Base-by-base conservation (phyloP, 441 rosid species). In the Capsella rubella region DNA sequence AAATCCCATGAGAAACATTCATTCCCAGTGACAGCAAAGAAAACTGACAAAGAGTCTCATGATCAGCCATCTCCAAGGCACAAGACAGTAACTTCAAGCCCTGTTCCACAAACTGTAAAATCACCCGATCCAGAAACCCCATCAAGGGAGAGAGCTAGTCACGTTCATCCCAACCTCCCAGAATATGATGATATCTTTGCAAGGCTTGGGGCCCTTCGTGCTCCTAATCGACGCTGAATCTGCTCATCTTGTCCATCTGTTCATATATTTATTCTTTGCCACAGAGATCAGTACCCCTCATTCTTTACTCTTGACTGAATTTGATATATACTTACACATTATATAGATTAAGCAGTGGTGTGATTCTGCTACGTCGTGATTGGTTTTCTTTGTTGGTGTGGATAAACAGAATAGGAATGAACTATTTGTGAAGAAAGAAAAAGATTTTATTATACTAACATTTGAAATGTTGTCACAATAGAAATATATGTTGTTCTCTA, bases 131-230 rank as follows among this genome's bases (percentile, higher is more conserved):
- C 77, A 69, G 82, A 79, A 29, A 75, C 79, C 34, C 79, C 82
- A 27, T 82, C 85, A 25, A 82, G 56, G 65, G 86, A 77, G 77
- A 82, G 78, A 82, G 86, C 93, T 34, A 84, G 89, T 73, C 99
- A 95, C 72, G 97, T 92, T 73, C 99, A 95, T 75, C 99, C 99
- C 9, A 95, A 95, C 67, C 99, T 92, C 77, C 97, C 97, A 2
- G 99, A 95, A 45, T 89, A 76, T 46, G 97, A 95, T 12, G 50
- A 78, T 49, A 47, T 95, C 9, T 64, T 84, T 15, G 91, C 97
- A 16, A 84, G 76, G 61, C 72, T 92, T 1, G 83, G 82, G 71
- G 80, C 92, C 51, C 83, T 87, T 37, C 84, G 93, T 51, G 15
- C 42, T 73, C 78, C 80, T 58, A 86, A 78, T 67, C 87, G 79